These are phyloP conservation scores for Bondarzewia mesenterica DNA, from an alignment of 1,284 basidiomycete species.

Conservation along the genomic window DNA sequence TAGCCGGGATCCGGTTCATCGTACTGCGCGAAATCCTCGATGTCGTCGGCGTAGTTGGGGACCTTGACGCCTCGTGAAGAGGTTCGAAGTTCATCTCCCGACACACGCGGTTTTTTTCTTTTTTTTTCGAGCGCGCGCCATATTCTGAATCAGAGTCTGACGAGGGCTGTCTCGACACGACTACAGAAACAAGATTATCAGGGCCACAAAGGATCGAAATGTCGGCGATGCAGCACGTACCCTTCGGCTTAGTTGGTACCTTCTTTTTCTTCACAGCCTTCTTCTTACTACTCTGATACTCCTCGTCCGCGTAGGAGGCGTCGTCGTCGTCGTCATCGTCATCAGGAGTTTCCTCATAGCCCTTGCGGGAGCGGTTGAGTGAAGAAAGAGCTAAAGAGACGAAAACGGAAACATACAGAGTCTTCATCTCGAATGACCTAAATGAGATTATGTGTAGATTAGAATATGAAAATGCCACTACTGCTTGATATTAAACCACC, in stretches of 20 bases:
- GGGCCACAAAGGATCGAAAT: neutral
- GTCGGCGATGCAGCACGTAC: conserved; percentile 27
- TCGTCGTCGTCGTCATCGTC: conserved; percentile 56
- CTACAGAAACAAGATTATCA: conserved; percentile 13
- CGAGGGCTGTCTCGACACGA: conserved; percentile 38
- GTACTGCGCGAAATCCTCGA: conserved; percentile 74
- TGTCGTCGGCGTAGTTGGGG: conserved; percentile 81
- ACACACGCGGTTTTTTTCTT: conserved; percentile 56
- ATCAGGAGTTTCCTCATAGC: conserved; percentile 51
- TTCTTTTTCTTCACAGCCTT: conserved; percentile 62
- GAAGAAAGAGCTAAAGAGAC: conserved; percentile 15
- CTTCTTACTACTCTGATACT: conserved; percentile 54
- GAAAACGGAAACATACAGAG: conserved; percentile 40
- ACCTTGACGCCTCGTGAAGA: conserved; percentile 77
- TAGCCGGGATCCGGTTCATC: conserved; percentile 51
- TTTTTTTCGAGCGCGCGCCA: conserved; percentile 79
- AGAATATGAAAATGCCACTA: conserved; percentile 8
- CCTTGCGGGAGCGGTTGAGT: conserved; percentile 32
- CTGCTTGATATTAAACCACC: conserved; percentile 16
- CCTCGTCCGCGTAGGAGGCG: conserved; percentile 70
- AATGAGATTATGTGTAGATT: conserved; percentile 13
- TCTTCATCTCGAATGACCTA: conserved; percentile 53
- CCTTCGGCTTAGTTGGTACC: conserved; percentile 48
- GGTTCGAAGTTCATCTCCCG: conserved; percentile 65
- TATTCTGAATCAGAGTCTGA: conserved; percentile 88